These are phyloP conservation scores for Flaveria robusta DNA, from an alignment of 129 eudicot genomes.

Conservation along the genomic window DNA sequence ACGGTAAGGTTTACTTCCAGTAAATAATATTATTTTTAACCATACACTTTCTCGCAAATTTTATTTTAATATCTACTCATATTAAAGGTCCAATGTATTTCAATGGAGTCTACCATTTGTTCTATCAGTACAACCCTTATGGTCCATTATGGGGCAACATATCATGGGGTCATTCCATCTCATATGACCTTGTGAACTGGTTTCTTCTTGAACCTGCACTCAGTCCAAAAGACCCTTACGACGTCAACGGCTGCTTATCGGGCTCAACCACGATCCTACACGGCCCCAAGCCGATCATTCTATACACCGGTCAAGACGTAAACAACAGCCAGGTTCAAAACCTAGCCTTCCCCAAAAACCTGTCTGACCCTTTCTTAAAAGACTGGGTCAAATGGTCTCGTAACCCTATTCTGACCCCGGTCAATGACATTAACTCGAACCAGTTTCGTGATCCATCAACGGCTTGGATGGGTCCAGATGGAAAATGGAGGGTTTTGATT, in stretches of 20 bases:
- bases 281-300: constrained; percentile 43
- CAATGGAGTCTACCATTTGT: constrained; percentile 68
- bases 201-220: constrained; percentile 44
- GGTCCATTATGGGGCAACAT: constrained; percentile 61
- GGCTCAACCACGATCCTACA: constrained; percentile 70
- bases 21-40: neutral
- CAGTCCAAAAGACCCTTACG: constrained; percentile 46
- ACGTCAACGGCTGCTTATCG: constrained; percentile 55
- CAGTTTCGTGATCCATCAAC: constrained; percentile 66
- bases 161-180: constrained; percentile 69
- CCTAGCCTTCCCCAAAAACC: constrained; percentile 57
- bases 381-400: constrained; percentile 61
- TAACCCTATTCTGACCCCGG: constrained; percentile 51
- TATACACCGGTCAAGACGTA: constrained; percentile 57
- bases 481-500: constrained; percentile 51
- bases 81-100: constrained; percentile 59
- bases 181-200: constrained; percentile 72
- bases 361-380: constrained; percentile 51
- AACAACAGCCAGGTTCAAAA: constrained; percentile 55
- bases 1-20: constrained; percentile 46
- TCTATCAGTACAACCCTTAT: constrained; percentile 73
- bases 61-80: neutral
- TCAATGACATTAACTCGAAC: constrained; percentile 20
- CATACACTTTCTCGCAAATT: neutral
- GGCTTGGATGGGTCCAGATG: constrained; percentile 56